Base-by-base conservation (phyloP, 176 grass and related monocot genomes). In the Hordeum marinum region DNA sequence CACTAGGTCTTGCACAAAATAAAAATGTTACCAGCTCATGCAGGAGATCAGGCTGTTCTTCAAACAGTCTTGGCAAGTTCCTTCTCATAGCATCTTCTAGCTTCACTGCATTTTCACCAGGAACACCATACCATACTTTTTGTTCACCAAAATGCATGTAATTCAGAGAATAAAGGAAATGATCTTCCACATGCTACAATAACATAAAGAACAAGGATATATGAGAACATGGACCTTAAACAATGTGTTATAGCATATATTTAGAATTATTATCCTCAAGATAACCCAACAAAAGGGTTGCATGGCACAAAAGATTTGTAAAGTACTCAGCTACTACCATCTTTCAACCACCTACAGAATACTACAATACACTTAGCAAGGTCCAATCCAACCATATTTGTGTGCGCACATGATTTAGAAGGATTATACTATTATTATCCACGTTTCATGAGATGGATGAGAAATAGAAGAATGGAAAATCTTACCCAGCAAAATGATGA, bases 401-500 rank as follows among this genome's bases (percentile, higher is more conserved):
- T 11, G 6, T 4, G 25, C 11, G 46, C 63, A 58, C 10, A 10
- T 13, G 24, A 83, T 60, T 73, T 75, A 62, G 54, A 36, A 34
- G 20, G 32, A 43, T 32, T 50, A 32, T 74, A 43, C 20, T 67
- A 57, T 57, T 57, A 57, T 39, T 76, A 73, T 66, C 68, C 9
- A 89, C 1, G 76, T 58, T 77, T 71, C 36, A 84, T 12, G 7
- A 84, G 24, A 86, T 45, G 61, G 64, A 17, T 75, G 40, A 75
- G 35, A 66, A 92, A 84, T 58, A 89, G 61, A 62, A 74, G 83
- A 37, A 78, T 72, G 36, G 80, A 68, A 35, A 68, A 82, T 35
- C 89, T 87, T 92, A 94, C 96, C 96, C 96, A 98, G 68, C 96
- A 98, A 72, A 98, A 98, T 58, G 96, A 98, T 67, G 96, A 98